Conservation (phyloP, 805 yeast species). For the Yarrowia sp. region DNA sequence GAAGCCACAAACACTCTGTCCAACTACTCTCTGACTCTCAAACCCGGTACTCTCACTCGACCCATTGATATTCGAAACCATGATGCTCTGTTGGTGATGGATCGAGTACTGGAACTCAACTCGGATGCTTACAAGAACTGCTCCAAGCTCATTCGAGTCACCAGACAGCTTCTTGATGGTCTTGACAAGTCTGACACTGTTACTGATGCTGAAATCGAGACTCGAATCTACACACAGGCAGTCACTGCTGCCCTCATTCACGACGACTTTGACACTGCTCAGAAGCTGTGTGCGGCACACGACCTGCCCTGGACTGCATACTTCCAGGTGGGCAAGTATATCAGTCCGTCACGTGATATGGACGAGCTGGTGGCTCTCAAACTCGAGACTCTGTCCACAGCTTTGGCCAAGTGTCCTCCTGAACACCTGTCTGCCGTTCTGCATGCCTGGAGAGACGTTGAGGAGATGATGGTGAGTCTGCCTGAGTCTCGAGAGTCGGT, state of each 20-base stretch:
- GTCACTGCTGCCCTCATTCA: conserved; percentile 72
- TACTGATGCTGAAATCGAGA: conserved; percentile 33
- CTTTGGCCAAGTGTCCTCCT: conserved; percentile 60
- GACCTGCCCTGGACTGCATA: conserved; percentile 69
- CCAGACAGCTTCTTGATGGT: conserved; percentile 40
- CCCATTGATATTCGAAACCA: conserved; percentile 46
- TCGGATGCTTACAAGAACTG: conserved; percentile 47
- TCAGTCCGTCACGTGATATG: conserved; percentile 55
- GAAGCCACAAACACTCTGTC: conserved; percentile 47
- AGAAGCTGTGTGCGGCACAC: conserved; percentile 45
- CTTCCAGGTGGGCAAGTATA: conserved; percentile 72
- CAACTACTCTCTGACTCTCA: conserved; percentile 45
- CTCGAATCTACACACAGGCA: conserved; percentile 52
- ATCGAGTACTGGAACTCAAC: conserved; percentile 48
- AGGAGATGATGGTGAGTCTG: conserved; percentile 16
- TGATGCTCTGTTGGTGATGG: conserved; percentile 46
- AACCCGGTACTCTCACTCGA: conserved; percentile 46
- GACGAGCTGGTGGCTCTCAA: conserved; percentile 57
- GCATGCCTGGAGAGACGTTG: conserved; percentile 25
- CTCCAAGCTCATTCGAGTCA: conserved; percentile 44
- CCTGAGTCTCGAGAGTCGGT: conserved; percentile 42
- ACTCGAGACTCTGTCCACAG: conserved; percentile 59
- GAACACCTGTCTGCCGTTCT: conserved; percentile 46
- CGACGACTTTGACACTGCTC: conserved; percentile 67
- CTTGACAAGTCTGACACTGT: conserved; percentile 27